Percentiles rank a stretch among this genome's conserved stretches.
These are phyloP conservation scores for Parafenestella ontariensis DNA, from an alignment of 2,329 filamentous ascomycete genomes.

Conservation along the genomic window DNA sequence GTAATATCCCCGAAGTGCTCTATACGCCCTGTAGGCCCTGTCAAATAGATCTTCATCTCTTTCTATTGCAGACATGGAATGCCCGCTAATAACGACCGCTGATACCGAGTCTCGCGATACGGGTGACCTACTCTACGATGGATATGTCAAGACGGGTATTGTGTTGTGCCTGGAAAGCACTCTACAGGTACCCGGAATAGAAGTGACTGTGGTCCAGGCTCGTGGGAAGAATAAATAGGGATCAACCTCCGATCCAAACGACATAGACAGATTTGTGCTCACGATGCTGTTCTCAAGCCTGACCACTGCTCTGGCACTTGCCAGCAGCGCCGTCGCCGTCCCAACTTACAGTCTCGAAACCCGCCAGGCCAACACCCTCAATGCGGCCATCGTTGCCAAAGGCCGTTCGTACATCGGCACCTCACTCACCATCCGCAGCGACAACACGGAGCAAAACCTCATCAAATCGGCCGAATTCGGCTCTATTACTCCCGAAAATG, in stretches of 20 bases:
- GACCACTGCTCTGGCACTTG: constrained; percentile 28
- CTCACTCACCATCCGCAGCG: constrained; percentile 44
- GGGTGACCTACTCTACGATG: constrained; percentile 9
- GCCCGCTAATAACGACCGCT: constrained; percentile 3
- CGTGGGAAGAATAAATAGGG: constrained; percentile 3
- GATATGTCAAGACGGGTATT: constrained; percentile 23
- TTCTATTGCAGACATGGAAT: not conserved
- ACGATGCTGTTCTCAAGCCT: constrained; percentile 29
- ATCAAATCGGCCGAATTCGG: constrained; percentile 37
- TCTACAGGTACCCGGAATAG: not conserved
- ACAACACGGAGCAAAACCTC: constrained; percentile 36
- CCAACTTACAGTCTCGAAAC: constrained; percentile 19
- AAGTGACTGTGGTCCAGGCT: not conserved
- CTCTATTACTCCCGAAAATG: constrained; percentile 48
- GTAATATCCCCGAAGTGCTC: constrained; percentile 20
- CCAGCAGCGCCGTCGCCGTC: constrained; percentile 17
- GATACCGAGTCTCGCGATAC: constrained; percentile 7
- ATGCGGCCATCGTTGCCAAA: constrained; percentile 28
- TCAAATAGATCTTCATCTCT: not conserved
- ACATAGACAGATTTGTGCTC: not conserved
- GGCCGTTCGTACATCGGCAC: constrained; percentile 47
- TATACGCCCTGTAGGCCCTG: not conserved
- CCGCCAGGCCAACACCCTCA: constrained; percentile 29
- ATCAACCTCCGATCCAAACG: not conserved
- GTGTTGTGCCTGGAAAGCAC: constrained; percentile 1